These are phyloP conservation scores for Extremus antarcticus DNA, from an alignment of 495 filamentous ascomycete species.

Conservation along the genomic window DNA sequence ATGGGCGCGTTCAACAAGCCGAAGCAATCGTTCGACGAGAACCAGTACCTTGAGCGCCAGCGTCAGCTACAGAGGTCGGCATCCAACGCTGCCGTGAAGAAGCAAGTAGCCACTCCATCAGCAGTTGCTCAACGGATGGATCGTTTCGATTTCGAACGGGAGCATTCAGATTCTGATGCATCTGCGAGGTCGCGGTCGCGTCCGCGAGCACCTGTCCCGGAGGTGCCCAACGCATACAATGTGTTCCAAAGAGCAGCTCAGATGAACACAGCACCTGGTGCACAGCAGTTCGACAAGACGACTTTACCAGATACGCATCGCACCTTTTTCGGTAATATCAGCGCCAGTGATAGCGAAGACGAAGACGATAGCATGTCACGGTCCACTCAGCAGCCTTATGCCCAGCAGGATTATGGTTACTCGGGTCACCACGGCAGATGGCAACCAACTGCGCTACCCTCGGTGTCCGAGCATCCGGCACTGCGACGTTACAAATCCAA, in stretches of 20 bases:
- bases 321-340: conserved; percentile 25
- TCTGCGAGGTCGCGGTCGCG: conserved; percentile 9
- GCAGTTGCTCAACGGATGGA: conserved; percentile 22
- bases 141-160: conserved; percentile 9
- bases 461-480: conserved; percentile 22
- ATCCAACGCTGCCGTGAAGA: conserved; percentile 41
- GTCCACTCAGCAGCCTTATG: neutral
- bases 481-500: conserved; percentile 11
- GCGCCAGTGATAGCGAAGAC: conserved; percentile 23
- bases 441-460: conserved; percentile 14
- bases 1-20: conserved; percentile 78
- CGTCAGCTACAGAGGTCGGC: conserved; percentile 35
- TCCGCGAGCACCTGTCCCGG: conserved; percentile 1
- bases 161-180: conserved; percentile 9
- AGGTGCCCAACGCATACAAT: conserved; percentile 21
- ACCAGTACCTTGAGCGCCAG: conserved; percentile 73
- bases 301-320: conserved; percentile 18
- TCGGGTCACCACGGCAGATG: conserved; percentile 6
- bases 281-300: conserved; percentile 9
- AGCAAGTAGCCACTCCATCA: conserved; percentile 39
- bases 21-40: conserved; percentile 63
- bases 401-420: conserved; percentile 5
- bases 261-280: conserved; percentile 16
- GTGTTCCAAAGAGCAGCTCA: conserved; percentile 30
- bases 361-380: conserved; percentile 12